Base-by-base conservation (phyloP, 2,329 filamentous ascomycete genomes). In the Fusarium newnesense region DNA sequence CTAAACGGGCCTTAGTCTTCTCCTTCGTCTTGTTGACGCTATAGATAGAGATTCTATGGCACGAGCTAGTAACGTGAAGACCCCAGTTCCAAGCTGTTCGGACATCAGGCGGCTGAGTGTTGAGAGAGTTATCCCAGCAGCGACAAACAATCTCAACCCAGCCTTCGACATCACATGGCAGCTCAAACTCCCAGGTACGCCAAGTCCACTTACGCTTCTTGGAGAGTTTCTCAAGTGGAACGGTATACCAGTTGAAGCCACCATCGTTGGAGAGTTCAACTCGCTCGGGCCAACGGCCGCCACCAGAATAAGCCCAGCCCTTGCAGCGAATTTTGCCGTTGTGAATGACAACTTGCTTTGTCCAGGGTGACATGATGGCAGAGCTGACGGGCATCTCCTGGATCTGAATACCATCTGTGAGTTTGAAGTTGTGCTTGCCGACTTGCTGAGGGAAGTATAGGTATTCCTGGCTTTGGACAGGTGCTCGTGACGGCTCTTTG, bases 371-470 rank as follows among this genome's bases (percentile, higher is more conserved):
- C 88, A 92, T 92, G 74, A 93, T 92, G 26, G 91, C 91, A 21
- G 85, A 88, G 52, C 86, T 88, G 7, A 93, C 91, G 0, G 91
- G 91, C 91, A 93, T 93, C 40, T 93, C 91, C 76, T 94, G 91
- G 75, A 92, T 93, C 70, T 87, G 88, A 69, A 91, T 90, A 1
- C 89, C 91, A 50, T 89, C 88, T 21, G 83, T 88, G 73, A 88
- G 87, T 13, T 81, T 83, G 16, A 85, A 83, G 69, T 93, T 93
- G 73, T 93, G 90, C 80, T 93, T 93, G 16, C 91, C 91, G 1
- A 90, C 82, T 78, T 94, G 91, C 16, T 90, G 89, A 4, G 87
- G 89, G 78, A 91, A 94, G 80, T 93, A 93, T 0, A 93, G 83
- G 61, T 93, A 93, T 76, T 93, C 91, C 60, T 87, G 86, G 76